Evolutionary conservation across 106 monocot genomes (phyloP).

Genomic region (Phalaenopsis equestris): DNA sequence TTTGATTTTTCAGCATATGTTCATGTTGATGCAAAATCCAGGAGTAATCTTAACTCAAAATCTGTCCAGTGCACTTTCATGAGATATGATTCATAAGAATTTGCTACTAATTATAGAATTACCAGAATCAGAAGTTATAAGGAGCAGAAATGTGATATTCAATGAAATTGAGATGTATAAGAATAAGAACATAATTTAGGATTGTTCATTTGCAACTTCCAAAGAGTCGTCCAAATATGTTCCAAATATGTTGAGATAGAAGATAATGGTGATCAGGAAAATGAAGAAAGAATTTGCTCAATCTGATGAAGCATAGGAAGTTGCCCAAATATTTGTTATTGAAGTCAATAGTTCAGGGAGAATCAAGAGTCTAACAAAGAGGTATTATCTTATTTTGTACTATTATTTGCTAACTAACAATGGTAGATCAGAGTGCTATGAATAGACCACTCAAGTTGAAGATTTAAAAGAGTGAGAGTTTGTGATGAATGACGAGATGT

Average conservation of each 20-base stretch:
- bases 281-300: not conserved
- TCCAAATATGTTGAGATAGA: no score
- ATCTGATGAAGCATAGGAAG: not conserved
- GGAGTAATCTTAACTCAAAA: not conserved
- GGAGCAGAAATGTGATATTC: not conserved
- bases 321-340: no score
- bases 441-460: not conserved
- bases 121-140: not conserved
- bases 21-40: not conserved
- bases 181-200: not conserved
- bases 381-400: not conserved
- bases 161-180: no score
- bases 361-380: not conserved
- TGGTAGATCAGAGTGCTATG: not conserved
- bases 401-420: not conserved
- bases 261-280: no score
- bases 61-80: not conserved
- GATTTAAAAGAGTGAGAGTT: not conserved
- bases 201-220: no score
- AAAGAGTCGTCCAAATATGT: not conserved
- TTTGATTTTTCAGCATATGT: conserved; percentile 10
- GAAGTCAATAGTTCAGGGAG: not conserved
- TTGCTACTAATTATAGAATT: not conserved
- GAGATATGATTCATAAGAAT: conserved; percentile 1
- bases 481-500: not conserved